Percentiles rank a stretch among this genome's conserved stretches.
phyloP scores from a whole-genome alignment of 2,329 filamentous ascomycete genomes.

The Trichophyton verrucosum region DNA sequence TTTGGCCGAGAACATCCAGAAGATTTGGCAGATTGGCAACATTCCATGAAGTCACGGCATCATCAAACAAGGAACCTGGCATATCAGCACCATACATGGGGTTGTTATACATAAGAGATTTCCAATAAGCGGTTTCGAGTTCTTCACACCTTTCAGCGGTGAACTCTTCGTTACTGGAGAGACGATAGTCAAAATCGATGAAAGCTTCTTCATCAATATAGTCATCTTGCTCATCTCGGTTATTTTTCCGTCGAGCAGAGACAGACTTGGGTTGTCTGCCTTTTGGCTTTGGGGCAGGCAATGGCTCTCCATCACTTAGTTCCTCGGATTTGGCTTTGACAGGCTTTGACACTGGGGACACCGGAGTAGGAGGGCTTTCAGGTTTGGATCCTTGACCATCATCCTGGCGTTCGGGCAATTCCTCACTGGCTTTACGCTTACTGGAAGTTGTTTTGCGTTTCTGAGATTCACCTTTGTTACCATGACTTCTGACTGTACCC shows the following conservation, averaged over 20 bases:
- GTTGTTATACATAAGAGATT: constrained; percentile 85
- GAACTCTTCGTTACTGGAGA: constrained; percentile 73
- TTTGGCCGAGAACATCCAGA: constrained; percentile 84
- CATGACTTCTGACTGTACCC: constrained; percentile 23
- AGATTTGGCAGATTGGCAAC: constrained; percentile 88
- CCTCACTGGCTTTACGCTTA: constrained; percentile 31
- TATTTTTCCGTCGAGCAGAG: constrained; percentile 76
- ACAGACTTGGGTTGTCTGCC: constrained; percentile 57
- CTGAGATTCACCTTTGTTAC: constrained; percentile 27
- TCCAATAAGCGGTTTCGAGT: constrained; percentile 92
- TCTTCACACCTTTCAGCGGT: constrained; percentile 87
- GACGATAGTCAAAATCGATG: constrained; percentile 77
- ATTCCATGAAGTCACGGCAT: constrained; percentile 76
- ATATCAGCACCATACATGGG: constrained; percentile 95
- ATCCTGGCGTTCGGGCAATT: constrained; percentile 24
- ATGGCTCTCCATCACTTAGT: constrained; percentile 32
- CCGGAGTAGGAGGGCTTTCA: constrained; percentile 42
- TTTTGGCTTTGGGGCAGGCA: constrained; percentile 33
- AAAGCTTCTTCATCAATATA: constrained; percentile 83
- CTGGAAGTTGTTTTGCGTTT: constrained; percentile 35
- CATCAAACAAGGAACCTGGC: constrained; percentile 87
- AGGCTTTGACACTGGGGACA: constrained; percentile 42
- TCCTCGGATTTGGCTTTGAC: constrained; percentile 46
- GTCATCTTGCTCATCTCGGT: constrained; percentile 62
- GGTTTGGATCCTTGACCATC: constrained; percentile 26